Evolutionary conservation across 73 alveolate genomes (phyloP), one percentile per base, ranked within the genome.

Genomic region (Paramecium primaurelia): DNA sequence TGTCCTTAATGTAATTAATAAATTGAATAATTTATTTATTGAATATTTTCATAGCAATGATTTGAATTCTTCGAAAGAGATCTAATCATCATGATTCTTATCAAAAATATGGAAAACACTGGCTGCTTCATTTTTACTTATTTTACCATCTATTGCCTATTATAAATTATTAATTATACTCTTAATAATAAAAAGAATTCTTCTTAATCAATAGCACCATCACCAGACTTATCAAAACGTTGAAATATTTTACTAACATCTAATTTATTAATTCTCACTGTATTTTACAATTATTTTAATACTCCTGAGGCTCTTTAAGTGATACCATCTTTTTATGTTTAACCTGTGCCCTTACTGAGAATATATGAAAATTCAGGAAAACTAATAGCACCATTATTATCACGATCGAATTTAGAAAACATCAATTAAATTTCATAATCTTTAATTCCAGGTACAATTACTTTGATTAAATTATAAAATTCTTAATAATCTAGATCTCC

Each of bases 401-500:
- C 88, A 14, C 86, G 26, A 30, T 89, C 94, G 44, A 89, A 89
- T 47, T 71, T 89, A 8, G 83, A 26, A 71, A 89, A 89, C 34
- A 89, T 89, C 14, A 89, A 59, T 28, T 47, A 5, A 18, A 89
- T 89, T 71, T 89, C 94, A 71, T 89, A 71, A 89, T 89, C 94
- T 51, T 89, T 89, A 34, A 89, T 40, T 45, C 94, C 94, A 14
- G 86, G 86, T 5, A 83, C 94, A 30, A 89, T 83, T 10, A 59
- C 22, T 73, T 51, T 89, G 12, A 89, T 42, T 68, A 89, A 51
- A 49, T 89, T 89, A 1, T 47, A 36, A 71, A 89, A 89, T 32
- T 89, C 94, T 40, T 89, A 10, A n/a, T 59, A 89, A 73, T 71
- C 91, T 30, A 89, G 58, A 64, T 77, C 88, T 22, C 94, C 94